These are phyloP conservation scores for Pestalotiopsis sp. DNA, from an alignment of 2,329 filamentous ascomycete species.

Conservation along the genomic window DNA sequence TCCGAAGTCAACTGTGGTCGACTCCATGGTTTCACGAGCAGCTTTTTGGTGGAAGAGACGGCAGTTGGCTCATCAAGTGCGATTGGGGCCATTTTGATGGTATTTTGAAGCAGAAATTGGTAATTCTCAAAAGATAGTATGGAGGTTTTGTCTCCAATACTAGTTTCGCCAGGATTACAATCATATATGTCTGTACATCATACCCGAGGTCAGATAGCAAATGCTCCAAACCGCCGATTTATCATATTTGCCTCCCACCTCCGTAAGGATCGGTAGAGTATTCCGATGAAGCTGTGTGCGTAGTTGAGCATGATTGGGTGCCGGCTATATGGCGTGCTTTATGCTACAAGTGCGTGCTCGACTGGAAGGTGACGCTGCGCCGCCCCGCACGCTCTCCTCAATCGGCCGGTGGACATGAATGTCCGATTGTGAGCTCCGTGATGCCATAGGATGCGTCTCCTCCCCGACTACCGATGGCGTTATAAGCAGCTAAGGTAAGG, in stretches of 20 bases:
- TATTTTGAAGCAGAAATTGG: background rate
- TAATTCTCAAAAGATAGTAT: background rate
- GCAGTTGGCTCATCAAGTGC: conserved; percentile 19
- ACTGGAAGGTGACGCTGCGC: background rate
- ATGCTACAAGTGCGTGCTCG: conserved; percentile 9
- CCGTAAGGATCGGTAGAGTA: conserved; percentile 1
- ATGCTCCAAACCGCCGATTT: background rate
- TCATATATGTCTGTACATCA: background rate
- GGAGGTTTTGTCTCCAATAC: background rate
- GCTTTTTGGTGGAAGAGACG: conserved; percentile 8
- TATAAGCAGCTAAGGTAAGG: background rate
- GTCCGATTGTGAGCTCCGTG: background rate
- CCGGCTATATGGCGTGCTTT: conserved; percentile 7
- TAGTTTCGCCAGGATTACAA: background rate
- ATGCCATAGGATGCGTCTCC: background rate
- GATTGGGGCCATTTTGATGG: conserved; percentile 27
- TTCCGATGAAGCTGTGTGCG: background rate
- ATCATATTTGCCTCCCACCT: background rate
- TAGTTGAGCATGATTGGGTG: conserved; percentile 5
- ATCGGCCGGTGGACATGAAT: background rate
- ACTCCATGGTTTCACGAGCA: conserved; percentile 32
- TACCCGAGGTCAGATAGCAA: background rate
- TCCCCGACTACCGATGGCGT: background rate
- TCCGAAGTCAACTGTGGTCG: conserved; percentile 30
- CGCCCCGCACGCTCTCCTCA: background rate